These are phyloP conservation scores for Knufia fluminis DNA, from an alignment of 2,329 filamentous ascomycete species.

Conservation along the genomic window DNA sequence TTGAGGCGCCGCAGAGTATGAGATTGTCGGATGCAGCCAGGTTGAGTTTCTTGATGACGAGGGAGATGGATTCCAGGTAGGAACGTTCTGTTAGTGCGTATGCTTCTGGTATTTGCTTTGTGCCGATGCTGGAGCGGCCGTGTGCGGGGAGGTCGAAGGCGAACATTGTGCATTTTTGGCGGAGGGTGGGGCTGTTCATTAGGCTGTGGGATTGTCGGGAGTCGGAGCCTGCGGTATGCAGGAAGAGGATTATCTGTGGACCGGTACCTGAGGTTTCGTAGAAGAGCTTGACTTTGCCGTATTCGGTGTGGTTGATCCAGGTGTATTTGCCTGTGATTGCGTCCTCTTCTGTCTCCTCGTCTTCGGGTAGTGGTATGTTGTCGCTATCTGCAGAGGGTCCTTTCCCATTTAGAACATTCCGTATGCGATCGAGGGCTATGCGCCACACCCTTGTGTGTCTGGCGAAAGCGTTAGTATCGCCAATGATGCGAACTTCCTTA, in stretches of 20 bases:
- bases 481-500: constrained; percentile 10
- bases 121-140: constrained; percentile 15
- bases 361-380: neutral
- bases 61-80: constrained; percentile 14
- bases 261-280: constrained; percentile 15
- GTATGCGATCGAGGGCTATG: constrained; percentile 12
- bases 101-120: constrained; percentile 11
- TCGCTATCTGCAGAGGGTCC: neutral
- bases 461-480: constrained; percentile 13
- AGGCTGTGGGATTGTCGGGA: constrained; percentile 16
- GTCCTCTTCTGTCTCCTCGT: constrained; percentile 16
- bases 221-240: constrained; percentile 17
- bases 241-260: constrained; percentile 13
- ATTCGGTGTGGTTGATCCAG: constrained; percentile 11
- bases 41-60: constrained; percentile 11
- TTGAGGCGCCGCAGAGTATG: constrained; percentile 23
- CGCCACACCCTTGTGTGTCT: constrained; percentile 13
- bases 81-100: constrained; percentile 16
- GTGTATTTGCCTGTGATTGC: constrained; percentile 16
- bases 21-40: constrained; percentile 4
- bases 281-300: constrained; percentile 19
- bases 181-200: constrained; percentile 14
- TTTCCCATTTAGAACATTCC: constrained; percentile 5
- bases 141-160: constrained; percentile 19
- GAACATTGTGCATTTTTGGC: constrained; percentile 14